phyloP scores from a whole-genome alignment of 805 yeast species.

The Candida xyloterini region DNA sequence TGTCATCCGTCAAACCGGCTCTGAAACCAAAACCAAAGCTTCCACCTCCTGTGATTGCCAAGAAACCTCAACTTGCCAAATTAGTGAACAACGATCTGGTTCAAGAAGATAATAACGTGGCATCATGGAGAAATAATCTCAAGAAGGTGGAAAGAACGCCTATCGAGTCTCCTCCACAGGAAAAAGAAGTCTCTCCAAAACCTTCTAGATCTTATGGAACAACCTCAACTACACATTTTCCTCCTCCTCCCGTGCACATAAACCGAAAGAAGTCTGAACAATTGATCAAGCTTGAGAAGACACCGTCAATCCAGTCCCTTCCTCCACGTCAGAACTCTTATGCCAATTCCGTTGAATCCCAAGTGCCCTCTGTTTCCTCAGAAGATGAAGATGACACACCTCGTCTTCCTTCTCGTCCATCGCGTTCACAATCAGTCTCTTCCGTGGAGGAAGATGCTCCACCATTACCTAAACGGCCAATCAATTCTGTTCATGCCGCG shows the following conservation, averaged over 20 bases:
- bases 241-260: conserved; percentile 23
- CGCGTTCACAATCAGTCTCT: conserved; percentile 1
- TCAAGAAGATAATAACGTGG: conserved; percentile 2
- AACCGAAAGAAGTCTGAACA: conserved; percentile 9
- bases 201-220: neutral
- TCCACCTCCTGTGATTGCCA: conserved; percentile 26
- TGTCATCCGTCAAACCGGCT: conserved; percentile 30
- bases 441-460: conserved; percentile 25
- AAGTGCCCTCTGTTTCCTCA: neutral
- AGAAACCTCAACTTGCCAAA: conserved; percentile 23
- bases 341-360: neutral
- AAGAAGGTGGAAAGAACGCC: conserved; percentile 2
- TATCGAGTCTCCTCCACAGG: neutral
- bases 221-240: conserved; percentile 7
- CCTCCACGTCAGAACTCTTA: conserved; percentile 1
- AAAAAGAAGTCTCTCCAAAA: neutral
- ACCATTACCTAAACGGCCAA: conserved; percentile 24
- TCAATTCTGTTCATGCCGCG: conserved; percentile 3
- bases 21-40: conserved; percentile 34
- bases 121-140: conserved; percentile 7
- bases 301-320: conserved; percentile 11
- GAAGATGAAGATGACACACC: conserved; percentile 7
- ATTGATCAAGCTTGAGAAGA: neutral
- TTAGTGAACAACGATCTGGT: neutral
- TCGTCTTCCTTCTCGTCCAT: conserved; percentile 7